Percentiles rank a stretch among this genome's conserved stretches.
These are phyloP conservation scores for Brassica juncea DNA, from an alignment of 345 rosid genomes.

Conservation along the genomic window DNA sequence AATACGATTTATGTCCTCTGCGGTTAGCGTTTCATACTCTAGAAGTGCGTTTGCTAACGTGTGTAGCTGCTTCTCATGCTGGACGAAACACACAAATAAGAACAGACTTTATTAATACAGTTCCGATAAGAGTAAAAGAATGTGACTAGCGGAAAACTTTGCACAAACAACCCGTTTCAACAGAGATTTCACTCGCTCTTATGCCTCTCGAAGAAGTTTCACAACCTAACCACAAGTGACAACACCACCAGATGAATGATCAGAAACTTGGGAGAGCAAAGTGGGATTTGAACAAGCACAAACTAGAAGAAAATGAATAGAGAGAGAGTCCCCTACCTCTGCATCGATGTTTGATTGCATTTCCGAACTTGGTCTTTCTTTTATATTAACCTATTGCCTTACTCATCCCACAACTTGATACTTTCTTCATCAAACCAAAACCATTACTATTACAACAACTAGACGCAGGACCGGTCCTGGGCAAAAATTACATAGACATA, in stretches of 20 bases:
- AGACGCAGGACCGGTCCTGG: background rate
- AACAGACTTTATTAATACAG: background rate
- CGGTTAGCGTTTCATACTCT: conserved; percentile 77
- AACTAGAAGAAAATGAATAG: background rate
- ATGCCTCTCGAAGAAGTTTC: conserved; percentile 91
- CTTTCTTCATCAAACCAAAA: conserved; percentile 44
- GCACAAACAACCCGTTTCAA: conserved; percentile 77
- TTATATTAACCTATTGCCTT: conserved; percentile 84
- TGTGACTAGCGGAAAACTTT: background rate
- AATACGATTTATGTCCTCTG: conserved; percentile 83
- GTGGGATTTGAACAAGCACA: background rate
- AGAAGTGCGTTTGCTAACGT: conserved; percentile 88
- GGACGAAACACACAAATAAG: conserved; percentile 24
- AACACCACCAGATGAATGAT: conserved; percentile 5
- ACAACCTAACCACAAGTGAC: conserved; percentile 58
- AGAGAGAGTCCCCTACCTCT: conserved; percentile 56
- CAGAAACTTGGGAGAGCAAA: background rate
- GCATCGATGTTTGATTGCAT: conserved; percentile 97
- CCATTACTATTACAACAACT: conserved; percentile 5
- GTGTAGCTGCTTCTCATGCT: conserved; percentile 97
- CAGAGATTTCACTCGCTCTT: conserved; percentile 83
- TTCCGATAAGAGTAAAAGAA: background rate
- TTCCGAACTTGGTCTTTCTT: conserved; percentile 91
- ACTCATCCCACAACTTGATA: conserved; percentile 95
- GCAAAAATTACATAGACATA: too few relatives aligned